Percentiles rank a stretch among this genome's conserved stretches.
These are phyloP conservation scores for Chalciporus sphaerocephalus DNA, from an alignment of 768 basidiomycete species.

Conservation along the genomic window DNA sequence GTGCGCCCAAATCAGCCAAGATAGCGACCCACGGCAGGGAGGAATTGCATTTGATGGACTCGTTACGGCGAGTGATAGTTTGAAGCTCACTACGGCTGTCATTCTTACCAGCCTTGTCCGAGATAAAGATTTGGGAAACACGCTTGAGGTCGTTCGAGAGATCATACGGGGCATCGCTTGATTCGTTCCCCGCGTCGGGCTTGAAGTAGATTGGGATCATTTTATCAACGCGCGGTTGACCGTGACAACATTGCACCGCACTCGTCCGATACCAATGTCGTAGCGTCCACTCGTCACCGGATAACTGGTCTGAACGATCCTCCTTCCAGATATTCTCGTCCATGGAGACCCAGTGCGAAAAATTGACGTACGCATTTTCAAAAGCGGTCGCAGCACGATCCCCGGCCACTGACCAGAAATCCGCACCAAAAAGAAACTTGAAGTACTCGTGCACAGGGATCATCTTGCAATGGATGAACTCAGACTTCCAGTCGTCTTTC, in stretches of 20 bases:
- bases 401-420: neutral
- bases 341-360: slow-evolving; percentile 2
- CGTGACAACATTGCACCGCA: slow-evolving; percentile 9
- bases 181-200: neutral
- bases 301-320: neutral
- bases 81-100: too few species aligned
- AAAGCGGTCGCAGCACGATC: neutral
- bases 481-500: neutral
- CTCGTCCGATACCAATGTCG: slow-evolving; percentile 10
- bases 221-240: slow-evolving; percentile 9
- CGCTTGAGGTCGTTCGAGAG: too few species aligned
- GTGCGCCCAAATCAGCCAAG: too few species aligned
- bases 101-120: neutral
- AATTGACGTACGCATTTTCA: neutral
- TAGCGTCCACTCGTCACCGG: slow-evolving; percentile 3
- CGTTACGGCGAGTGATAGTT: too few species aligned
- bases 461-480: slow-evolving; percentile 6
- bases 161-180: neutral
- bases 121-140: slow-evolving; percentile 10
- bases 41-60: too few species aligned
- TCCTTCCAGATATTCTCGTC: neutral
- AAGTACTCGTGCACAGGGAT: slow-evolving; percentile 2
- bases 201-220: slow-evolving; percentile 13
- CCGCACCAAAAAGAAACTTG: slow-evolving; percentile 5
- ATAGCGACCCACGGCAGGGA: too few species aligned